Evolutionary conservation across 2,329 filamentous ascomycete genomes (phyloP), one percentile per base, ranked within the genome.

Genomic region (Cordyceps pruinosa): DNA sequence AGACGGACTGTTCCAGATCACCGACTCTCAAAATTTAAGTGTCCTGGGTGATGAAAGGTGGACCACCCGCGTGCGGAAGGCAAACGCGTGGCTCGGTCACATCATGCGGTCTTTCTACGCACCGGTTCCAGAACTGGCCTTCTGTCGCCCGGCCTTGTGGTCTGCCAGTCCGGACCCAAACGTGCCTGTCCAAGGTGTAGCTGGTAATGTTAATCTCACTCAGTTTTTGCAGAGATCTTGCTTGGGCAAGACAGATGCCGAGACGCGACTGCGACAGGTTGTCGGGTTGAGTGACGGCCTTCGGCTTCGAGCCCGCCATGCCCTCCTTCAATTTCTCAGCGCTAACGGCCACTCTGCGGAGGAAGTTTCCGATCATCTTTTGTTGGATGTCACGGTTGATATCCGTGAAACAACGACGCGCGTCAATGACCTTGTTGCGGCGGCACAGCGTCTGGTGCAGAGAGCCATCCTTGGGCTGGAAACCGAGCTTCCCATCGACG

Each of bases 71-170:
- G 46, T 49, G 4, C 50, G 54, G 54, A 35, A 41, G n/a, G 45
- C 54, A 12, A 39, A 37, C 4, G 17, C 34, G 35, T 56, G 54
- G 54, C 45, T 56, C 23, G n/a, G 28, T 28, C 52, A 37, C 23
- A n/a, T 49, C 12, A 34, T 17, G 45, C 23, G 30, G 10, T 48
- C 30, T 19, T 56, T 56, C 25, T 49, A 50, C 26, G 34, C 54
- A 21, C 34, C 54, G 5, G 30, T 37, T 15, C 12, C 54, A 2
- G 54, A 56, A 21, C 25, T 49, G n/a, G 23, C 34, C 9, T 35
- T 49, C 12, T 56, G 54, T 34, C 54, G 26, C 15, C 54, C 54
- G 37, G 54, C 54, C 5, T 19, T 56, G n/a, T 56, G 54, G 54
- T 35, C 54, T 12, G 28, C 45, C 2, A 19, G 23, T 21, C 54